Percentiles rank a stretch among this genome's conserved stretches.
phyloP scores from a whole-genome alignment of 805 yeast genomes.

The Schizosaccharomyces osmophilus region DNA sequence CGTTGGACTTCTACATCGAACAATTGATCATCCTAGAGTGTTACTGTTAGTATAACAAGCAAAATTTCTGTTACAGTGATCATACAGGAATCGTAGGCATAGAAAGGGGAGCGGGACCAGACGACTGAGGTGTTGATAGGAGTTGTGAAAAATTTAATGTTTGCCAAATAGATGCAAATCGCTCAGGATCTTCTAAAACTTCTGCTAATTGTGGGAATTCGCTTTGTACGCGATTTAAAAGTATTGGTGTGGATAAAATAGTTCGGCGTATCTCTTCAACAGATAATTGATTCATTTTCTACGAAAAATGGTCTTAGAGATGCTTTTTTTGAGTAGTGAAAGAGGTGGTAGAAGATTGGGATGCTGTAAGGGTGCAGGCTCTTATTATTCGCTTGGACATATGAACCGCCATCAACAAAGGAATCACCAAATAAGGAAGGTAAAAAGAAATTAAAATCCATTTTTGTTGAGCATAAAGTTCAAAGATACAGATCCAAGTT shows the following conservation, averaged over 20 bases:
- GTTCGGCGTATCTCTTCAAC: background rate
- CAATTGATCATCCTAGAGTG: conserved; percentile 20
- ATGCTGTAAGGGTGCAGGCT: background rate
- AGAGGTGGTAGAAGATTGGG: background rate
- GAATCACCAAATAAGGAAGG: background rate
- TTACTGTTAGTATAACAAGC: background rate
- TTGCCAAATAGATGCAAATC: background rate
- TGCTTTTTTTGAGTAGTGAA: background rate
- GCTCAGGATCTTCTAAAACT: background rate
- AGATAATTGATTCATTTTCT: background rate
- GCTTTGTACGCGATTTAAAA: background rate
- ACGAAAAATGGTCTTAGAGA: background rate
- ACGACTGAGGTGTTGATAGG: background rate
- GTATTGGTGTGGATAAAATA: background rate
- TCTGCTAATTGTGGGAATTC: background rate
- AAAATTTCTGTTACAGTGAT: background rate
- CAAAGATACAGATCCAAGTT: background rate
- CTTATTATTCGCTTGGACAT: background rate
- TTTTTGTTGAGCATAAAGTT: background rate
- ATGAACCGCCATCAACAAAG: background rate
- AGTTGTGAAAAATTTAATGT: background rate
- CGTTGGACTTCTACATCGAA: conserved; percentile 46
- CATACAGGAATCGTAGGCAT: background rate
- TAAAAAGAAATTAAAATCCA: background rate
- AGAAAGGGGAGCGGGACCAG: background rate